phyloP scores from a whole-genome alignment of 2,329 filamentous ascomycete species.

The Blastomyces emzantsi region DNA sequence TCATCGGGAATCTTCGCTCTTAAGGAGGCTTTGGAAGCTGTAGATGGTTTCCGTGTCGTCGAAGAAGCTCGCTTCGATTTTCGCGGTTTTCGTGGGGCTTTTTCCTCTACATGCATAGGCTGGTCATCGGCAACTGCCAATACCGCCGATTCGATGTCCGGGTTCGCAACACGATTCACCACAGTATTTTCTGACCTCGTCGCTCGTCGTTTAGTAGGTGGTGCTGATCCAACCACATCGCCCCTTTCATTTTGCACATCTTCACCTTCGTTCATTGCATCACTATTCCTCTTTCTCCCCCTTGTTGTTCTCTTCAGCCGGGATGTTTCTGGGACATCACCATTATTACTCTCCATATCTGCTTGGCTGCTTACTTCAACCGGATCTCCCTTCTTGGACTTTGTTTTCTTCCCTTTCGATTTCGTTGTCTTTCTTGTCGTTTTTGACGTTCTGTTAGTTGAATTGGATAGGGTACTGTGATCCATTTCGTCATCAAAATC shows the following conservation, averaged over 20 bases:
- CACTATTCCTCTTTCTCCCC: conserved; percentile 57
- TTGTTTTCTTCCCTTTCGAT: conserved; percentile 29
- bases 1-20: conserved; percentile 47
- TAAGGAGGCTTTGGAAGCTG: conserved; percentile 40
- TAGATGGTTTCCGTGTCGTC: conserved; percentile 41
- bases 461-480: conserved; percentile 46
- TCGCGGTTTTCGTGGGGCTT: conserved; percentile 37
- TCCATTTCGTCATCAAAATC: conserved; percentile 47
- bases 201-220: conserved; percentile 51
- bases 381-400: conserved; percentile 32
- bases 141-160: conserved; percentile 1
- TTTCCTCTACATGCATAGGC: conserved; percentile 12
- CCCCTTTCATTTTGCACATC: conserved; percentile 15
- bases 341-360: conserved; percentile 25
- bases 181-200: conserved; percentile 35
- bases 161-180: not conserved
- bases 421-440: conserved; percentile 37
- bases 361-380: conserved; percentile 36
- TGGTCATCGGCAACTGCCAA: conserved; percentile 7
- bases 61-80: conserved; percentile 33
- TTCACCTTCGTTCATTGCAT: conserved; percentile 39
- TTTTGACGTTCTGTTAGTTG: conserved; percentile 48
- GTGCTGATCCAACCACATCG: conserved; percentile 24
- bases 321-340: conserved; percentile 23
- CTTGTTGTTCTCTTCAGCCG: conserved; percentile 30